These are phyloP conservation scores for Phytophthora fragariaefolia DNA, from an alignment of 352 stramenopile genomes.

Conservation along the genomic window DNA sequence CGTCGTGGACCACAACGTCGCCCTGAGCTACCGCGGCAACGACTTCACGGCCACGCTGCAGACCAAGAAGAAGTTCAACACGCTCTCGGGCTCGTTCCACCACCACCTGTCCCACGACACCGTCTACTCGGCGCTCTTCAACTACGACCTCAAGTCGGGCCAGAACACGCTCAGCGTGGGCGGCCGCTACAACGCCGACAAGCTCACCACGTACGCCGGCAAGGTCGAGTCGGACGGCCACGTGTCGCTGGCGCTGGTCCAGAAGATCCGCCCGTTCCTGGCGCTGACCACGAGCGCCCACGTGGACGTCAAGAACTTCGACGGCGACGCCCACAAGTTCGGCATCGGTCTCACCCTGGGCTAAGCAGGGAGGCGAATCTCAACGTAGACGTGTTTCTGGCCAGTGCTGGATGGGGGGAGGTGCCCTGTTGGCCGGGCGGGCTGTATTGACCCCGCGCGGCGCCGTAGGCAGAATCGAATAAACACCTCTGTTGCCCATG, in stretches of 20 bases:
- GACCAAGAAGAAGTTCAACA: slow-evolving; percentile 91
- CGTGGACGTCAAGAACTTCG: slow-evolving; percentile 93
- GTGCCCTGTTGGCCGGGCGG: slow-evolving; percentile 10
- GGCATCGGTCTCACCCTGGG: slow-evolving; percentile 88
- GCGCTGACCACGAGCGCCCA: slow-evolving; percentile 84
- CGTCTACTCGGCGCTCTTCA: slow-evolving; percentile 88
- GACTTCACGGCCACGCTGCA: slow-evolving; percentile 83
- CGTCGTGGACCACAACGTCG: slow-evolving; percentile 87
- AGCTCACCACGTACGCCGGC: slow-evolving; percentile 81
- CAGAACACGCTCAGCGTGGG: slow-evolving; percentile 83
- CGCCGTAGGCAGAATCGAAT: slow-evolving; percentile 34
- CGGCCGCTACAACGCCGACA: slow-evolving; percentile 84
- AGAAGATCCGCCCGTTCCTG: slow-evolving; percentile 89
- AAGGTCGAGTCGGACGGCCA: slow-evolving; percentile 90
- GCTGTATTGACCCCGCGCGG: not conserved
- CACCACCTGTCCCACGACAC: slow-evolving; percentile 84
- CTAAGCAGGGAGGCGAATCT: slow-evolving; percentile 45
- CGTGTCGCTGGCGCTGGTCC: slow-evolving; percentile 83
- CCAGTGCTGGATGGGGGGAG: slow-evolving; percentile 28
- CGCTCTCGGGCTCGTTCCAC: slow-evolving; percentile 82
- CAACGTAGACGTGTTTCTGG: slow-evolving; percentile 31
- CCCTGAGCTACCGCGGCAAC: slow-evolving; percentile 72
- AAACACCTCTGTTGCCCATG: slow-evolving; percentile 36
- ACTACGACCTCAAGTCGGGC: slow-evolving; percentile 90
- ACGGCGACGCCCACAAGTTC: slow-evolving; percentile 92